These are phyloP conservation scores for Pascua sp. DNA, from an alignment of 1,284 basidiomycete genomes.

Conservation along the genomic window DNA sequence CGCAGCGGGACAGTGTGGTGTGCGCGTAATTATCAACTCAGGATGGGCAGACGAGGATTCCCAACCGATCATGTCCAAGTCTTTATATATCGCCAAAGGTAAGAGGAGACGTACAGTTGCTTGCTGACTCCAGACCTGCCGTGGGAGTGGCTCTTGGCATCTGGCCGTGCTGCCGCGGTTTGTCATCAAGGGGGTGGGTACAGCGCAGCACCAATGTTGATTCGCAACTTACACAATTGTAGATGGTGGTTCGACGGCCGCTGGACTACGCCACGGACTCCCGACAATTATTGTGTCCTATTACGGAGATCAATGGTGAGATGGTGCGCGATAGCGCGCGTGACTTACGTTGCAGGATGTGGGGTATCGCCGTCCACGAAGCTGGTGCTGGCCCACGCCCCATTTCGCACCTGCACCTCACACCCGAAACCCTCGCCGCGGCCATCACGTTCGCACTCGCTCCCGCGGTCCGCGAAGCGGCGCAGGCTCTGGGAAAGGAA, in stretches of 20 bases:
- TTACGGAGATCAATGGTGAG: slow-evolving; percentile 62
- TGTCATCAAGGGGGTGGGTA: slow-evolving; percentile 62
- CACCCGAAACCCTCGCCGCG: slow-evolving; percentile 54
- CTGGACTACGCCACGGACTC: slow-evolving; percentile 60
- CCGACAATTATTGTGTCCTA: slow-evolving; percentile 66
- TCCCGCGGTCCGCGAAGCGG: slow-evolving; percentile 54
- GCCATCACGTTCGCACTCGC: slow-evolving; percentile 57
- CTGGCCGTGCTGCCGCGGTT: slow-evolving; percentile 58
- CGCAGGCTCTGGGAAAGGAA: slow-evolving; percentile 55
- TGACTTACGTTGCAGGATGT: slow-evolving; percentile 37
- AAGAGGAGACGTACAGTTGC: background rate
- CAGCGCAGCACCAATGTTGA: no score
- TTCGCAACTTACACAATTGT: slow-evolving; percentile 29
- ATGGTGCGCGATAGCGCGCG: slow-evolving; percentile 31
- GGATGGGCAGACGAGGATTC: slow-evolving; percentile 61
- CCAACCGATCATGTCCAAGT: slow-evolving; percentile 49
- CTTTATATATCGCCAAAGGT: slow-evolving; percentile 58
- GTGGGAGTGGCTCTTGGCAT: slow-evolving; percentile 67
- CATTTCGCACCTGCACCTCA: slow-evolving; percentile 58
- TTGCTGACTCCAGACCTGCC: slow-evolving; percentile 54
- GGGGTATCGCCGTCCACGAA: slow-evolving; percentile 60
- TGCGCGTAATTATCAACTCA: slow-evolving; percentile 60
- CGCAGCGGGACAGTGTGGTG: slow-evolving; percentile 56
- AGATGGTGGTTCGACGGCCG: slow-evolving; percentile 61
- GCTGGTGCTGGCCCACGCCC: slow-evolving; percentile 63